Percentiles rank a stretch among this genome's conserved stretches.
Evolutionary conservation across 31 red algal genomes (phyloP).

Genomic region (Asparagopsis taxiformis): DNA sequence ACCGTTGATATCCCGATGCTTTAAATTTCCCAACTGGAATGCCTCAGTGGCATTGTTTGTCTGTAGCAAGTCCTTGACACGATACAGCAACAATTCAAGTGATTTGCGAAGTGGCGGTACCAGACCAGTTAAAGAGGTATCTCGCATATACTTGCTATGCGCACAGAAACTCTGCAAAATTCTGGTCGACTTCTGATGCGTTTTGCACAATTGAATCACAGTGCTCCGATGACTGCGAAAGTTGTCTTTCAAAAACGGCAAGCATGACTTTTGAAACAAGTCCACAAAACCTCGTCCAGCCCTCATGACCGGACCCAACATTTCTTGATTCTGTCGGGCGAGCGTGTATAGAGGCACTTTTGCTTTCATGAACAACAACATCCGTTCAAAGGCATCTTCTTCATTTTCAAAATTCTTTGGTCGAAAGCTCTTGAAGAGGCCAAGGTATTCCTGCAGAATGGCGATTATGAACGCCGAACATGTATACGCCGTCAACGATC

Average conservation of each 20-base stretch:
- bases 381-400: conserved; percentile 29
- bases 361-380: conserved; percentile 44
- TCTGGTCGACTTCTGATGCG: conserved; percentile 58
- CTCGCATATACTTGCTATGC: conserved; percentile 66
- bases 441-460: conserved; percentile 59
- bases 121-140: conserved; percentile 48
- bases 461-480: conserved; percentile 39
- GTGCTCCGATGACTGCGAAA: conserved; percentile 30
- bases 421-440: conserved; percentile 55
- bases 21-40: conserved; percentile 64
- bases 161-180: conserved; percentile 63
- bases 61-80: conserved; percentile 45
- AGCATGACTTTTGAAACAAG: conserved; percentile 41
- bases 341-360: conserved; percentile 60
- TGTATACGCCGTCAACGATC: conserved; percentile 43
- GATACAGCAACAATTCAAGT: conserved; percentile 55
- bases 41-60: conserved; percentile 52
- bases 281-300: conserved; percentile 62
- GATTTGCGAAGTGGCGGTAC: conserved; percentile 63
- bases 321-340: conserved; percentile 36
- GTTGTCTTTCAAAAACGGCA: conserved; percentile 52
- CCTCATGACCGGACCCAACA: conserved; percentile 62
- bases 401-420: conserved; percentile 22
- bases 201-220: conserved; percentile 58
- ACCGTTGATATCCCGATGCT: conserved; percentile 67